phyloP scores from a whole-genome alignment of 2,329 filamentous ascomycete genomes.

The Aureobasidium subglaciale region DNA sequence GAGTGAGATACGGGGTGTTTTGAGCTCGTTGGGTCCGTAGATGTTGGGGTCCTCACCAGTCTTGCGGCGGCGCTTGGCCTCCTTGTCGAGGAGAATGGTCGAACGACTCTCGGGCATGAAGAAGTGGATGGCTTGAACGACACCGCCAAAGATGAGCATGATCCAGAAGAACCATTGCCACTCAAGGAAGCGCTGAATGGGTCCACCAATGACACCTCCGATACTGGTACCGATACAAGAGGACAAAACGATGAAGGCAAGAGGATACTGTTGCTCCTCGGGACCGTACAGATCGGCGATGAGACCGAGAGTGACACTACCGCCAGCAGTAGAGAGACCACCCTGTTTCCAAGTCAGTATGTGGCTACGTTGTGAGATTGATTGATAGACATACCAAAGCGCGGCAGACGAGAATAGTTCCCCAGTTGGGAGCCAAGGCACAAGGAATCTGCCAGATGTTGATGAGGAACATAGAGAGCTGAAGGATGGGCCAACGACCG shows the following conservation, averaged over 20 bases:
- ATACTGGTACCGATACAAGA: constrained; percentile 17
- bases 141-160: constrained; percentile 68
- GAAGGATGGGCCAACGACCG: constrained; percentile 68
- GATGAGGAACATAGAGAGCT: constrained; percentile 65
- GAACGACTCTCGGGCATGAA: constrained; percentile 71
- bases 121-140: constrained; percentile 52
- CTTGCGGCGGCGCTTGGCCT: constrained; percentile 63
- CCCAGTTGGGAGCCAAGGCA: constrained; percentile 37
- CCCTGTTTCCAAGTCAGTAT: constrained; percentile 23
- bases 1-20: constrained; percentile 29
- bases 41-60: constrained; percentile 47
- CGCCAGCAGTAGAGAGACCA: constrained; percentile 48
- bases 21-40: constrained; percentile 66
- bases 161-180: constrained; percentile 84
- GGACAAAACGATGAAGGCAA: constrained; percentile 40
- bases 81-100: constrained; percentile 73
- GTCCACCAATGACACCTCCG: constrained; percentile 16
- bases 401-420: constrained; percentile 37
- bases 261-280: constrained; percentile 51
- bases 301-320: constrained; percentile 58
- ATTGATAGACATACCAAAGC: constrained; percentile 48
- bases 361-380: constrained; percentile 26
- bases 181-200: constrained; percentile 34
- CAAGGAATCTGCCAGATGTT: constrained; percentile 67
- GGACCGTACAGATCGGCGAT: constrained; percentile 57